Percentiles rank a stretch among this genome's conserved stretches.
Evolutionary conservation across 192 early-diverging fungal species (phyloP).

Genomic region (Backusella australiensis): DNA sequence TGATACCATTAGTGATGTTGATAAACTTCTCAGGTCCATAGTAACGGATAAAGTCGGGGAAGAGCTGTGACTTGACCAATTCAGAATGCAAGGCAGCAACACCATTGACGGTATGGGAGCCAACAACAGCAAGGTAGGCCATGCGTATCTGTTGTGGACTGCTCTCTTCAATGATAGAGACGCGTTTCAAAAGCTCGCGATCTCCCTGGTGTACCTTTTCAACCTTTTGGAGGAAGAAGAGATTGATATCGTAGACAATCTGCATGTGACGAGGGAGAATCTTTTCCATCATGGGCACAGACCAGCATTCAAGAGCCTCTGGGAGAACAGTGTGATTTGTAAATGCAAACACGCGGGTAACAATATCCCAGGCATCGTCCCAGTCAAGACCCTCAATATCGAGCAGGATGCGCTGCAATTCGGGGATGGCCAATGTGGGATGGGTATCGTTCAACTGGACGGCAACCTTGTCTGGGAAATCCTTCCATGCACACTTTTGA

Average conservation of each 20-base stretch:
- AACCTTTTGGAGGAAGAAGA: conserved; percentile 95
- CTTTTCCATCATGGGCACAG: conserved; percentile 89
- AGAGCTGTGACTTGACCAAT: conserved; percentile 79
- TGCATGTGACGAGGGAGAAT: conserved; percentile 96
- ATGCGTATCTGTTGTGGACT: conserved; percentile 93
- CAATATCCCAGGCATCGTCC: conserved; percentile 94
- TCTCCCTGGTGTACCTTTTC: conserved; percentile 84
- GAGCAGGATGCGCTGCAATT: conserved; percentile 90
- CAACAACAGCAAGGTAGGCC: conserved; percentile 94
- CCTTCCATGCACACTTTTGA: conserved; percentile 66
- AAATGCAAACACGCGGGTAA: conserved; percentile 89
- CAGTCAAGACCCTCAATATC: conserved; percentile 89
- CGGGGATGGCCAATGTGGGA: conserved; percentile 92
- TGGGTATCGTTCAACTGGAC: conserved; percentile 99
- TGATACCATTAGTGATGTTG: conserved; percentile 98
- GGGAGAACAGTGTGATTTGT: conserved; percentile 99
- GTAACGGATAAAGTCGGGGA: conserved; percentile 87
- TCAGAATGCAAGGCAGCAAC: conserved; percentile 88
- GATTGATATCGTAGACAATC: conserved; percentile 98
- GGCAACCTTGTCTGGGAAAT: conserved; percentile 91
- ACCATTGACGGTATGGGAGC: conserved; percentile 95
- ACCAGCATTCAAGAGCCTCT: conserved; percentile 97
- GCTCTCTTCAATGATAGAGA: conserved; percentile 95
- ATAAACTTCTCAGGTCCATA: conserved; percentile 87
- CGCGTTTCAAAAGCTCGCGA: conserved; percentile 77